Percentiles rank a stretch among this genome's conserved stretches.
phyloP scores from a whole-genome alignment of 2,329 filamentous ascomycete species.

The Hortaea sp. region DNA sequence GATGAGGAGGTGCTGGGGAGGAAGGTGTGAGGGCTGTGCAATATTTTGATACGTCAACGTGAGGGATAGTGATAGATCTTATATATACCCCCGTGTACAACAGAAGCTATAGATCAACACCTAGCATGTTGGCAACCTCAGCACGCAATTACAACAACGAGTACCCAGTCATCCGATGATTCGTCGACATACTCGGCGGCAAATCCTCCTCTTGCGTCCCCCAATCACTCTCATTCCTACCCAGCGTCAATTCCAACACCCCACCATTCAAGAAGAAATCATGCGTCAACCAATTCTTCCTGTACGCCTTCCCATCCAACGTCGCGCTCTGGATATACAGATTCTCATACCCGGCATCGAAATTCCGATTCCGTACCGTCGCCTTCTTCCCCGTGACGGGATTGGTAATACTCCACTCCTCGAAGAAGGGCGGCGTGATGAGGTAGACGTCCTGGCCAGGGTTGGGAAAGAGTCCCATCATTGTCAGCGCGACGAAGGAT shows the following conservation, averaged over 20 bases:
- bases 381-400: constrained; percentile 32
- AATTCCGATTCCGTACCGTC: constrained; percentile 32
- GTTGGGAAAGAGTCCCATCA: constrained; percentile 38
- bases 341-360: constrained; percentile 31
- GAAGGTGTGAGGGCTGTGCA: no score
- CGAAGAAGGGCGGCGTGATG: constrained; percentile 38
- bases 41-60: no score
- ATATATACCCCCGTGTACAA: no score
- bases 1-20: no score
- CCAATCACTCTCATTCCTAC: constrained; percentile 33
- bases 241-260: constrained; percentile 33
- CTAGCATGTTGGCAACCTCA: no score
- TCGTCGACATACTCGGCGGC: constrained; percentile 26
- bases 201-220: constrained; percentile 33
- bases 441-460: constrained; percentile 40
- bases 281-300: constrained; percentile 37
- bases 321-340: constrained; percentile 37
- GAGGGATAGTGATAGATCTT: no score
- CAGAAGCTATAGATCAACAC: no score
- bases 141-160: no score
- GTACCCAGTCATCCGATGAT: constrained; percentile 2
- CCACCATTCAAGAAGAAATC: constrained; percentile 36
- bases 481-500: constrained; percentile 33
- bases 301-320: constrained; percentile 32
- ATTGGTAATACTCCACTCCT: constrained; percentile 29